A percentile compares a stretch with the other conserved stretches of the same genome.
Conservation (phyloP, 345 rosid genomes). For the Abelmoschus esculentus region DNA sequence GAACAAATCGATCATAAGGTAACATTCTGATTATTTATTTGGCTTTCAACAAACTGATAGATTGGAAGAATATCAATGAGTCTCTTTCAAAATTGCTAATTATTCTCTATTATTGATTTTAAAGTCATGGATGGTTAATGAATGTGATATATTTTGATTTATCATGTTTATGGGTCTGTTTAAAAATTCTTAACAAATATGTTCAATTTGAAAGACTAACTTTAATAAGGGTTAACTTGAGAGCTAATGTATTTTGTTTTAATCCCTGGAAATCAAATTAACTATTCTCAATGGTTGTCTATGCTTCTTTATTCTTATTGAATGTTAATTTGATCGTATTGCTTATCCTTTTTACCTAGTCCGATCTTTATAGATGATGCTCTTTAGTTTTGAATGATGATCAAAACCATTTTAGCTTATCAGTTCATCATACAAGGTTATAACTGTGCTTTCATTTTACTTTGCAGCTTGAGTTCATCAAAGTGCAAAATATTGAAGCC, state of each 20-base stretch:
- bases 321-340: background rate
- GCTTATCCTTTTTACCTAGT: background rate
- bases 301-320: background rate
- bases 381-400: background rate
- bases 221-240: background rate
- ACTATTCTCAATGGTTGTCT: background rate
- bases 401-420: slow-evolving; percentile 9
- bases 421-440: background rate
- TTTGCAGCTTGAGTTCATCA: slow-evolving; percentile 61
- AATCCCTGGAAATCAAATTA: background rate
- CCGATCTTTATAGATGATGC: background rate
- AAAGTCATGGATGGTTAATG: background rate
- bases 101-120: background rate
- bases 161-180: background rate
- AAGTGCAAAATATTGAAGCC: slow-evolving; percentile 39
- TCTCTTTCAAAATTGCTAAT: background rate
- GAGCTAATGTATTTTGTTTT: background rate
- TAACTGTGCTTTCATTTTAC: slow-evolving; percentile 12
- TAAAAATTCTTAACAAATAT: background rate
- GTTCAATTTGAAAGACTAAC: background rate
- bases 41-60: background rate
- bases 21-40: slow-evolving; percentile 8
- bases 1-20: slow-evolving; percentile 89
- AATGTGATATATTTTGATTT: background rate
- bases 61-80: background rate